Conservation (phyloP, 2,329 filamentous ascomycete genomes). For the Dactylella cylindrospora region DNA sequence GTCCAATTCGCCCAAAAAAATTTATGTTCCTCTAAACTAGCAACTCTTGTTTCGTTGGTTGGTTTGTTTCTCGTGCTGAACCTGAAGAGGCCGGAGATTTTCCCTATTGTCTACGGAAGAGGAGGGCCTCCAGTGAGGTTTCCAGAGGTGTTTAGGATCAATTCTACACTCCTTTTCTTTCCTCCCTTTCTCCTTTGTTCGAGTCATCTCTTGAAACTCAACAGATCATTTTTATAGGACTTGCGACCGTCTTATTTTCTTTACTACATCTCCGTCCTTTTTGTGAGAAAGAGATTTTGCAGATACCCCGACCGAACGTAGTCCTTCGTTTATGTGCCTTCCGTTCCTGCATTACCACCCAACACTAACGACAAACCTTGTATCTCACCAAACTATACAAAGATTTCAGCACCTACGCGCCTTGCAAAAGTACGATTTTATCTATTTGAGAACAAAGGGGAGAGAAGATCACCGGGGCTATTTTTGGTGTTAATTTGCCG, state of each 20-base stretch:
- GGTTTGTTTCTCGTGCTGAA: slow-evolving; percentile 4
- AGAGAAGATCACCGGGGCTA: slow-evolving; percentile 8
- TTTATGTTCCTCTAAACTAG: background rate
- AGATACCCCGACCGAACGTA: slow-evolving; percentile 38
- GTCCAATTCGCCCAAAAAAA: slow-evolving; percentile 31
- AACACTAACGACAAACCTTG: slow-evolving; percentile 27
- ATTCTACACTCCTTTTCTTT: no score
- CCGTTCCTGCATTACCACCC: slow-evolving; percentile 34
- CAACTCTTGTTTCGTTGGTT: slow-evolving; percentile 22
- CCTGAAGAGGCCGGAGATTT: slow-evolving; percentile 41
- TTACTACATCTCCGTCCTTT: background rate
- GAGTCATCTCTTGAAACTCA: slow-evolving; percentile 24
- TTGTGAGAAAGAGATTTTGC: slow-evolving; percentile 29
- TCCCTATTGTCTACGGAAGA: slow-evolving; percentile 40
- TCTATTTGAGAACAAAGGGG: slow-evolving; percentile 5
- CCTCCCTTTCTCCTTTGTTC: slow-evolving; percentile 11
- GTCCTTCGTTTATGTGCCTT: slow-evolving; percentile 37
- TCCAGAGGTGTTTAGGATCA: slow-evolving; percentile 8
- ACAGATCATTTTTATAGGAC: slow-evolving; percentile 22
- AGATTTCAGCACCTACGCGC: slow-evolving; percentile 19
- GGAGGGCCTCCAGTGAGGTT: no score
- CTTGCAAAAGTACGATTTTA: background rate
- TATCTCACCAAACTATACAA: slow-evolving; percentile 8
- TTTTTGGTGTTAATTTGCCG: slow-evolving; percentile 38
- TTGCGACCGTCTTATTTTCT: slow-evolving; percentile 2